These are phyloP conservation scores for Colletotrichum eremochloae DNA, from an alignment of 2,329 filamentous ascomycete species.

Conservation along the genomic window DNA sequence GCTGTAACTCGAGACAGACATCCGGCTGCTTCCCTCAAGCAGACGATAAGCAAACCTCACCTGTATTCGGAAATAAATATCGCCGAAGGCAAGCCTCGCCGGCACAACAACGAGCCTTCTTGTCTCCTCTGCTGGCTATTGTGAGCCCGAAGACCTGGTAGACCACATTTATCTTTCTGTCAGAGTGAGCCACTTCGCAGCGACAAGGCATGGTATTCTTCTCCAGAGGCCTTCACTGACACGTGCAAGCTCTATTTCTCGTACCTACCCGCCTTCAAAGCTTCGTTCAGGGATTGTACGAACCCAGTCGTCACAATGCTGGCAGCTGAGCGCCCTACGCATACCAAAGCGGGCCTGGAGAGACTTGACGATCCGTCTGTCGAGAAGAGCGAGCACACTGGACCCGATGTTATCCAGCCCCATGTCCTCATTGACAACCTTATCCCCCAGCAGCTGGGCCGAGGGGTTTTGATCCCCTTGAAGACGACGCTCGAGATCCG, in stretches of 20 bases:
- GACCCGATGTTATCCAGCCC: slow-evolving; percentile 41
- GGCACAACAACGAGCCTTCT: neutral
- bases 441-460: slow-evolving; percentile 52
- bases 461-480: slow-evolving; percentile 70
- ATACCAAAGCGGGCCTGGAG: slow-evolving; percentile 14
- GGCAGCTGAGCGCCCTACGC: slow-evolving; percentile 27
- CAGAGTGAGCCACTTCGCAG: slow-evolving; percentile 27
- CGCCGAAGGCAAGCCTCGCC: neutral
- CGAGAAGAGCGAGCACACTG: slow-evolving; percentile 37
- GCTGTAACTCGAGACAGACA: neutral
- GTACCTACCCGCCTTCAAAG: slow-evolving; percentile 1
- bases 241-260: neutral
- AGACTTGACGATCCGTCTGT: slow-evolving; percentile 28
- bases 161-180: slow-evolving; percentile 6
- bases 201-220: neutral
- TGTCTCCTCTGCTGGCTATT: neutral
- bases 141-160: neutral
- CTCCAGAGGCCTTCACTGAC: neutral
- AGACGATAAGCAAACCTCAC: neutral
- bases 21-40: neutral
- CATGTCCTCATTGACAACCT: slow-evolving; percentile 54
- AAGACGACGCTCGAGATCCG: slow-evolving; percentile 75
- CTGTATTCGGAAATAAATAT: neutral
- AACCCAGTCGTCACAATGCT: slow-evolving; percentile 24
- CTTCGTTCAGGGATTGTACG: slow-evolving; percentile 5